Evolutionary conservation across 345 rosid genomes (phyloP).

Genomic region (Raphanus raphanistrum): DNA sequence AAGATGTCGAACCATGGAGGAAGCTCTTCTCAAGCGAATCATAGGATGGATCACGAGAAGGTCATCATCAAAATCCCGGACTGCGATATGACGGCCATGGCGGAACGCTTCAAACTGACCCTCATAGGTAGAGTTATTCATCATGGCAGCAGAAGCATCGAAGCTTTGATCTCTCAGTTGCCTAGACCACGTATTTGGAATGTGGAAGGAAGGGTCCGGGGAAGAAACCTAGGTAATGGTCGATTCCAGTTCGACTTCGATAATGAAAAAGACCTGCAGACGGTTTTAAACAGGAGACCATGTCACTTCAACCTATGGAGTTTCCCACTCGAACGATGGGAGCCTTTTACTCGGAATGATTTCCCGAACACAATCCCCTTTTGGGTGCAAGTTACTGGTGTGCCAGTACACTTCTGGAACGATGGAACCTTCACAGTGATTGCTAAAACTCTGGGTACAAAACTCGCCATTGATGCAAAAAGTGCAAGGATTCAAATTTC

Average conservation of each 20-base stretch:
- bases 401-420: not conserved
- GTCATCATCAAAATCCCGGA: too few species aligned
- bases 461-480: not conserved
- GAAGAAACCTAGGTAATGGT: not conserved
- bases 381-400: not conserved
- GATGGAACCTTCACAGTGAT: not conserved
- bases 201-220: not conserved
- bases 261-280: not conserved
- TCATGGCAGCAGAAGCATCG: not conserved
- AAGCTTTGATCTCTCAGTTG: not conserved
- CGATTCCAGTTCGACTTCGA: not conserved
- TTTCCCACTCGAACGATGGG: not conserved
- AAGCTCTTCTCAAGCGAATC: too few species aligned
- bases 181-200: not conserved
- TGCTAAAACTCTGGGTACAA: not conserved
- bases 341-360: not conserved
- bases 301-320: not conserved
- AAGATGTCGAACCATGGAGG: too few species aligned
- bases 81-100: too few species aligned
- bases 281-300: not conserved
- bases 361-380: not conserved
- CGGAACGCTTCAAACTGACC: too few species aligned
- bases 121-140: too few species aligned
- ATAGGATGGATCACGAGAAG: too few species aligned
- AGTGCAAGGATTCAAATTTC: not conserved